Base-by-base conservation (phyloP, 331 rosid species). In the Spiraea crenata region DNA sequence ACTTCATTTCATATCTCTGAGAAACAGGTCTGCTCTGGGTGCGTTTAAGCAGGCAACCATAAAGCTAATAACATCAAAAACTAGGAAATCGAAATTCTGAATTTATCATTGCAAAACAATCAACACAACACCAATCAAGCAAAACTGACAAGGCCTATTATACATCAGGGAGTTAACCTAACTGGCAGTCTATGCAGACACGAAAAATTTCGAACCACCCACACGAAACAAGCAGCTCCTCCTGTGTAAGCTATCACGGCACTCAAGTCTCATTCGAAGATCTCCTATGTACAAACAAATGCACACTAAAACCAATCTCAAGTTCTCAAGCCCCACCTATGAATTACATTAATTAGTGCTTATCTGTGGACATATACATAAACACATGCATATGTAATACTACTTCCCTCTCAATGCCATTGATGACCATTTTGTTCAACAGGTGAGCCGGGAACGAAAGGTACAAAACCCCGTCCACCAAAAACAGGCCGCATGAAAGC, bases 391-490 rank as follows among this genome's bases (percentile, higher is more conserved):
- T 56, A 34, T 71, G 59, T 38, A 42, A 45, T 19, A 11, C 31
- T 35, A 17, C 38, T 31, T 81, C 50, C 76, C 25, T 76, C 69
- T 51, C 71, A 62, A 5, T 73, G 76, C 93, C 89, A 93, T 31
- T 76, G 89, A 35, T 69, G 82, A 7, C 34, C 74, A 59, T 69
- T 76, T 57, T 63, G 85, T 66, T 93, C 96, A 44, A 82, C 71
- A 17, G 96, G 95, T 51, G 97, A 93, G 45, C 93, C 98, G 0
- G 96, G 93, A 77, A 89, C 80, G 5, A 78, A 82, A 48, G 98
- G 96, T 11, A 86, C 97, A 77, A 95, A 95, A 63, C 98, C 98
- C 46, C 98, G 77, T 31, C 99, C 99, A 6, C 96, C 99, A 64
- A 91, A 95, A 48, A 88, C 82, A 2, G 99, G 98, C 19, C 98